phyloP scores from a whole-genome alignment of 768 basidiomycete genomes.

The Boletellus ananas region DNA sequence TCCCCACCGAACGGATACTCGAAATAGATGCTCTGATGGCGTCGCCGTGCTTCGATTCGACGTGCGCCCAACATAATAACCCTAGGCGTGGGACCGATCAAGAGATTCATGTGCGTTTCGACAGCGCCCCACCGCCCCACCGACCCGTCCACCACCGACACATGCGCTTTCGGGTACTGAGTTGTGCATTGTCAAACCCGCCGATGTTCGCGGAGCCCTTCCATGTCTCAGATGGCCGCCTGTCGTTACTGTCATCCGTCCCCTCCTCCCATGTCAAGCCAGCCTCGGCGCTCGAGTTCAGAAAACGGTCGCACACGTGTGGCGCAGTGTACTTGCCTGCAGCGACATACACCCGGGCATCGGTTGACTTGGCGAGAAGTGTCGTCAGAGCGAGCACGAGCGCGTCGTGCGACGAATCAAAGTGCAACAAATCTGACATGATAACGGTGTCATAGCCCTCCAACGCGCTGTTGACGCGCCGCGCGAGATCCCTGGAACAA shows the following conservation, averaged over 20 bases:
- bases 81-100: conserved; percentile 3
- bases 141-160: conserved; percentile 64
- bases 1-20: not conserved
- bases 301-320: conserved; percentile 51
- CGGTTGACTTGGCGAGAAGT: conserved; percentile 42
- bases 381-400: conserved; percentile 48
- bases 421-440: conserved; percentile 71
- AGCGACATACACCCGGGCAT: conserved; percentile 53
- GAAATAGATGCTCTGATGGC: not conserved
- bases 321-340: conserved; percentile 60
- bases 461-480: conserved; percentile 12
- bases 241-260: conserved; percentile 1
- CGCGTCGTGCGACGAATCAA: conserved; percentile 54
- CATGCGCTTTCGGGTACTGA: conserved; percentile 51
- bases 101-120: not conserved
- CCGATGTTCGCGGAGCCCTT: conserved; percentile 43
- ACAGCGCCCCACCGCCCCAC: conserved; percentile 29
- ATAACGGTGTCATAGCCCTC: conserved; percentile 55
- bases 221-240: conserved; percentile 34
- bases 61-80: not conserved
- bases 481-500: conserved; percentile 13
- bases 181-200: conserved; percentile 43
- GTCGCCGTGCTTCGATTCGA: not conserved
- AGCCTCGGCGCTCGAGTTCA: conserved; percentile 34
- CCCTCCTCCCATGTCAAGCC: conserved; percentile 51